Conservation (phyloP, 228 moss, liverwort and hornwort genomes). For the Sphagnum magellanicum region DNA sequence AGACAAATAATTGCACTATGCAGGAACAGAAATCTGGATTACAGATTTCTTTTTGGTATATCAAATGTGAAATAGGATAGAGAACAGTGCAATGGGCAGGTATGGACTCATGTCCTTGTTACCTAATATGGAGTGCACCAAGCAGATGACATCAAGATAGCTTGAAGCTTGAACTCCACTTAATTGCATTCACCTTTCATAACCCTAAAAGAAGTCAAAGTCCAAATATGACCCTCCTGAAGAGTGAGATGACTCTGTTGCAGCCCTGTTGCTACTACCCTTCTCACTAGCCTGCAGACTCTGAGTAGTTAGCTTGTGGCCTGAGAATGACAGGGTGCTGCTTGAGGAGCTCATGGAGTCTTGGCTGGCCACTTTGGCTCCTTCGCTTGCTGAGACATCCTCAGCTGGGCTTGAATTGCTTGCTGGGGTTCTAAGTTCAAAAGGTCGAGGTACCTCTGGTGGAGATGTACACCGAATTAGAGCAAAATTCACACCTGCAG, state of each 20-base stretch:
- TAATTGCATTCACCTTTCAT: too few species aligned
- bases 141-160: too few species aligned
- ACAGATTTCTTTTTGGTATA: too few species aligned
- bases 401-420: conserved; percentile 33
- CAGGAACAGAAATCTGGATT: too few species aligned
- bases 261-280: conserved; percentile 43
- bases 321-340: conserved; percentile 13
- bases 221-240: conserved; percentile 51
- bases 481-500: conserved; percentile 45
- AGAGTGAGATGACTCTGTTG: conserved; percentile 31
- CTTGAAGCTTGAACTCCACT: too few species aligned
- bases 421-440: conserved; percentile 36
- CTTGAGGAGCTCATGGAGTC: conserved; percentile 14
- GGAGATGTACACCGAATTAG: conserved; percentile 49
- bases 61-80: too few species aligned
- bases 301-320: conserved; percentile 15
- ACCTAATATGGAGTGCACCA: too few species aligned
- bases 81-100: too few species aligned
- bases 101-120: too few species aligned
- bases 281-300: conserved; percentile 33
- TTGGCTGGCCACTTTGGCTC: conserved; percentile 17
- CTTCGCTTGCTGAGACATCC: conserved; percentile 21
- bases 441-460: conserved; percentile 50
- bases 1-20: too few species aligned
- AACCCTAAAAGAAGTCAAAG: conserved; percentile 43